Conservation (phyloP, 1,284 basidiomycete species). For the Sphagnurus paluster region DNA sequence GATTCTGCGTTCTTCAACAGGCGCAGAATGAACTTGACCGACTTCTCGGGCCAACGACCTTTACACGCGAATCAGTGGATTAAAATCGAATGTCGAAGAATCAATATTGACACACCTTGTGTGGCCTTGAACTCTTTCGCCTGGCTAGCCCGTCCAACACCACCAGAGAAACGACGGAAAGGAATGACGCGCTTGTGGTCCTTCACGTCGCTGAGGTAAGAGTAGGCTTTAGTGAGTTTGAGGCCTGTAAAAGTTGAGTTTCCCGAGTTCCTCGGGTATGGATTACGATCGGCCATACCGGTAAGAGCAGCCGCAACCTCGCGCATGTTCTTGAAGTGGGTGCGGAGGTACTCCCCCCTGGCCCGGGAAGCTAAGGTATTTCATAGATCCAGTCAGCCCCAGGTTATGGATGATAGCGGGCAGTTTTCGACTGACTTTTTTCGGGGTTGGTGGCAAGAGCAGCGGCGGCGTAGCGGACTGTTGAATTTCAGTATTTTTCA, state of each 20-base stretch:
- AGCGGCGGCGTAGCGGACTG: slow-evolving; percentile 91
- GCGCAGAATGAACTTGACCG: slow-evolving; percentile 92
- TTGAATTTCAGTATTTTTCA: slow-evolving; percentile 19
- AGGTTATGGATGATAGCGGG: slow-evolving; percentile 4
- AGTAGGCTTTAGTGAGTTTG: slow-evolving; percentile 94
- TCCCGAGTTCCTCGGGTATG: neutral
- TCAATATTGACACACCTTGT: slow-evolving; percentile 67
- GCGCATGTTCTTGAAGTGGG: slow-evolving; percentile 99
- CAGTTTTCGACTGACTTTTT: slow-evolving; percentile 68
- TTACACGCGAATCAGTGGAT: neutral
- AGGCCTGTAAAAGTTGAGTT: slow-evolving; percentile 58
- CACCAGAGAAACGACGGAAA: slow-evolving; percentile 96
- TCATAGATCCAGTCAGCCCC: slow-evolving; percentile 21
- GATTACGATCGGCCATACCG: slow-evolving; percentile 44
- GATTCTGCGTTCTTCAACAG: slow-evolving; percentile 99
- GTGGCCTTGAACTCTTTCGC: slow-evolving; percentile 98
- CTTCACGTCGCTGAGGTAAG: slow-evolving; percentile 92
- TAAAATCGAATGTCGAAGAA: neutral
- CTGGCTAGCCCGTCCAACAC: slow-evolving; percentile 96
- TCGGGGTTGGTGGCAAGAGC: slow-evolving; percentile 87
- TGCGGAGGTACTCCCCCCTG: slow-evolving; percentile 96
- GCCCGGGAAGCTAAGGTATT: slow-evolving; percentile 91
- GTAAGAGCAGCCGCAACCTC: slow-evolving; percentile 89
- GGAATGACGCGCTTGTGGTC: slow-evolving; percentile 98
- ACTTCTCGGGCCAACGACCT: slow-evolving; percentile 99